Percentiles rank a stretch among this genome's conserved stretches.
Evolutionary conservation across 371 early-diverging fungal genomes (phyloP).

Genomic region (Rhizomucor pusillus): DNA sequence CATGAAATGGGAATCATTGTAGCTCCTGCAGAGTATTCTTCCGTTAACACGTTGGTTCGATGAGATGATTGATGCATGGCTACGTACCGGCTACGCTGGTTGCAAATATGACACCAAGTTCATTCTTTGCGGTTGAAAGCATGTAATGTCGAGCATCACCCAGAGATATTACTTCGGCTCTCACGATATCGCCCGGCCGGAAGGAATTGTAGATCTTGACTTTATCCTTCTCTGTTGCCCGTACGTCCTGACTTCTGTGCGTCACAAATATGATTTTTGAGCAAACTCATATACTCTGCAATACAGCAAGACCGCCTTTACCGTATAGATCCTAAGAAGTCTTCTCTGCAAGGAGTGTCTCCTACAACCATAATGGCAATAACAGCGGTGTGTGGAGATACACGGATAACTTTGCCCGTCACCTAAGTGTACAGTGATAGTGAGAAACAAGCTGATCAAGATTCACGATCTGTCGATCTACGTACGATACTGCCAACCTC

Average conservation of each 20-base stretch:
- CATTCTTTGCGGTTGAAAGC: conserved; percentile 91
- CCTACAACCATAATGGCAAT: conserved; percentile 91
- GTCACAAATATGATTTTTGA: neutral
- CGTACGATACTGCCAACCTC: conserved; percentile 78
- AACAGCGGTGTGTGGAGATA: conserved; percentile 81
- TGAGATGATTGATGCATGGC: too few relatives aligned
- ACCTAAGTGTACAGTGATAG: conserved; percentile 27
- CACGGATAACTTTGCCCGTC: conserved; percentile 83
- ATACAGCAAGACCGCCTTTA: conserved; percentile 15
- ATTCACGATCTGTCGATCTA: neutral
- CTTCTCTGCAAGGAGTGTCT: conserved; percentile 80
- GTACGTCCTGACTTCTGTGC: conserved; percentile 80
- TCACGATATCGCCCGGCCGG: conserved; percentile 93
- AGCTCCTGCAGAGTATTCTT: conserved; percentile 57
- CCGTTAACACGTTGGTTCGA: too few relatives aligned
- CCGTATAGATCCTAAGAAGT: conserved; percentile 90
- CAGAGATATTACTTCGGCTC: conserved; percentile 86
- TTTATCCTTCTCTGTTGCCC: conserved; percentile 92
- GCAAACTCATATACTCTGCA: neutral
- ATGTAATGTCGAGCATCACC: conserved; percentile 91
- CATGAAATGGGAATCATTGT: conserved; percentile 95
- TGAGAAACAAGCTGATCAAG: neutral
- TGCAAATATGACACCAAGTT: conserved; percentile 93
- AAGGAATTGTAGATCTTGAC: conserved; percentile 89
- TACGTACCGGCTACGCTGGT: conserved; percentile 73